A percentile compares a stretch with the other conserved stretches of the same genome.
These are phyloP conservation scores for Perkinsela sp. DNA, from an alignment of 208 protist genomes.

Conservation along the genomic window DNA sequence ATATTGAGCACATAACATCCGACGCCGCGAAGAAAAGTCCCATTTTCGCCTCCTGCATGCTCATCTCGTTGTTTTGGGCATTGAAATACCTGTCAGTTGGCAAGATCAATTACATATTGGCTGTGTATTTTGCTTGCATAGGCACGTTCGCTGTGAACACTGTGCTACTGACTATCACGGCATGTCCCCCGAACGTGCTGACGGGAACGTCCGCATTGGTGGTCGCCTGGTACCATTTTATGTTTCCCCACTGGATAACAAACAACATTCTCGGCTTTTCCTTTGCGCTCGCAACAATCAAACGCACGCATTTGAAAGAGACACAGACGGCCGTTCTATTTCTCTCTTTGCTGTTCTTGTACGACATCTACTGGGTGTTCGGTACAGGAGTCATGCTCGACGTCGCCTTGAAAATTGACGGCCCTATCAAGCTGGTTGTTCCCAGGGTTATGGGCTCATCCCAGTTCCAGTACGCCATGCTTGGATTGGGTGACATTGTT, in stretches of 20 bases:
- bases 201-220: conserved; percentile 21
- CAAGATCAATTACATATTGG: conserved; percentile 26
- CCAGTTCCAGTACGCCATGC: conserved; percentile 38
- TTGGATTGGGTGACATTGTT: conserved; percentile 85
- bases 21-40: conserved; percentile 29
- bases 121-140: conserved; percentile 26
- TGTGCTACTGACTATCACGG: conserved; percentile 15
- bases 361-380: conserved; percentile 93
- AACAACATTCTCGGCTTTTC: conserved; percentile 76
- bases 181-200: conserved; percentile 21
- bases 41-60: conserved; percentile 28
- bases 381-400: conserved; percentile 81
- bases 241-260: conserved; percentile 61
- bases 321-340: conserved; percentile 38
- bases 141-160: conserved; percentile 18
- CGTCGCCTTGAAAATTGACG: conserved; percentile 73
- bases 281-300: conserved; percentile 39
- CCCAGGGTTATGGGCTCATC: conserved; percentile 48
- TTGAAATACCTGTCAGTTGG: conserved; percentile 40
- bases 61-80: conserved; percentile 37
- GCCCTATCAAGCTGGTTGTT: conserved; percentile 78
- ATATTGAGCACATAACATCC: not conserved
- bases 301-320: conserved; percentile 13
- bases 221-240: conserved; percentile 19
- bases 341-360: conserved; percentile 72